phyloP scores from a whole-genome alignment of 1,284 basidiomycete species.

The Apiotrichum laibachii region DNA sequence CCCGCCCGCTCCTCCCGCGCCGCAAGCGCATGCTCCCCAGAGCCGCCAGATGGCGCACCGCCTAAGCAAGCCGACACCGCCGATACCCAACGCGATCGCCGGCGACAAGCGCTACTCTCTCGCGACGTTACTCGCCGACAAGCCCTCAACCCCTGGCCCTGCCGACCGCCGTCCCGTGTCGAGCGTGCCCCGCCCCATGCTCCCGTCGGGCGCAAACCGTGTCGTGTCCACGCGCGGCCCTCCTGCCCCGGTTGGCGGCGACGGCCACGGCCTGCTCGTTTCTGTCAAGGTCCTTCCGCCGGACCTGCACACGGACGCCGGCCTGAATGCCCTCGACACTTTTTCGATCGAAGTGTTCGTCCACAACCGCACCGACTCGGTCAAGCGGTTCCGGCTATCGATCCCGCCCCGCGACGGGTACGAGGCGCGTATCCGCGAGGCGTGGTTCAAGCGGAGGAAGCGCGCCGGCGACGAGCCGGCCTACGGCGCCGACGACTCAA shows the following conservation, averaged over 20 bases:
- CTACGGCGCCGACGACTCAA: conserved; percentile 30
- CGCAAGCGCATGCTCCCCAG: conserved; percentile 7
- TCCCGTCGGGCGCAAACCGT: conserved; percentile 20
- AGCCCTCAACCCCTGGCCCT: background rate
- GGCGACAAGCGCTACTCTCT: conserved; percentile 51
- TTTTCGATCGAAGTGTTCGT: conserved; percentile 86
- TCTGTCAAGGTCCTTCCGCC: conserved; percentile 64
- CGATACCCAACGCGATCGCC: conserved; percentile 40
- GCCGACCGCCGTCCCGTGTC: conserved; percentile 10
- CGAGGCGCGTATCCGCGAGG: conserved; percentile 35
- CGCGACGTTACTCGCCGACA: conserved; percentile 33
- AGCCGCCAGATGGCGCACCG: conserved; percentile 11
- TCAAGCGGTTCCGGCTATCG: conserved; percentile 70
- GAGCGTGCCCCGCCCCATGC: conserved; percentile 13
- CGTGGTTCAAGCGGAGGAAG: conserved; percentile 23
- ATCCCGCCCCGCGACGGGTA: conserved; percentile 60
- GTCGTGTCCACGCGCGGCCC: conserved; percentile 9
- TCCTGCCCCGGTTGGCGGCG: conserved; percentile 1
- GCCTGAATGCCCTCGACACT: conserved; percentile 66
- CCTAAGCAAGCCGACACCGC: conserved; percentile 12
- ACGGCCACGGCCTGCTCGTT: conserved; percentile 58
- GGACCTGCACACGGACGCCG: background rate
- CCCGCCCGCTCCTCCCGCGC: conserved; percentile 21
- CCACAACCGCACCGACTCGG: conserved; percentile 76
- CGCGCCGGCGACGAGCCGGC: conserved; percentile 20